Evolutionary conservation across 306 rosid species (phyloP).

Genomic region (Ochetophila trinervis): DNA sequence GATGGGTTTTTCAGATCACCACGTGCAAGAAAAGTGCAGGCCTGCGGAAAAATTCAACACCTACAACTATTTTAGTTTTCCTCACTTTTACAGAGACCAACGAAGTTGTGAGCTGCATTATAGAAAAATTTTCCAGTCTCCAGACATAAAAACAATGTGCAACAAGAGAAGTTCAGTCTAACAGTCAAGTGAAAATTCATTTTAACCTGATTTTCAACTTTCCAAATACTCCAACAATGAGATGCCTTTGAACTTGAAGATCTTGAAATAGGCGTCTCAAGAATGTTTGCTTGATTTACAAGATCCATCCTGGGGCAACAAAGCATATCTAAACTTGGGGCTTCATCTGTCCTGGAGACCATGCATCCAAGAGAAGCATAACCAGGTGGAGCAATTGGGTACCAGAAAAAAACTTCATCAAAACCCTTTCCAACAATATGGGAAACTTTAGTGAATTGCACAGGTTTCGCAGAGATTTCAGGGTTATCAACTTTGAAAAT

Average conservation of each 20-base stretch:
- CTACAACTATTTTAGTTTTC: not conserved
- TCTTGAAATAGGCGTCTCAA: slow-evolving; percentile 80
- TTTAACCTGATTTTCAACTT: slow-evolving; percentile 84
- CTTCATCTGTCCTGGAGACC: slow-evolving; percentile 74
- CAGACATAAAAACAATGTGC: not conserved
- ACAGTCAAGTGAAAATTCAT: slow-evolving; percentile 16
- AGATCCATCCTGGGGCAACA: slow-evolving; percentile 99
- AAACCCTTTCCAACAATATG: slow-evolving; percentile 72
- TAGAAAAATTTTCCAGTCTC: not conserved
- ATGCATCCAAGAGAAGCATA: slow-evolving; percentile 95
- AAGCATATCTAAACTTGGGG: slow-evolving; percentile 58
- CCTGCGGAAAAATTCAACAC: slow-evolving; percentile 48
- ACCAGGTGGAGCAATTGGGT: slow-evolving; percentile 96
- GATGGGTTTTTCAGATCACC: slow-evolving; percentile 84
- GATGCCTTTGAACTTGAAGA: slow-evolving; percentile 74
- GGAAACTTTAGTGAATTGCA: slow-evolving; percentile 91
- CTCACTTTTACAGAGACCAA: not conserved
- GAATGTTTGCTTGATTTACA: slow-evolving; percentile 80
- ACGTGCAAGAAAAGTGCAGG: slow-evolving; percentile 90
- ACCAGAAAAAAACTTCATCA: slow-evolving; percentile 94
- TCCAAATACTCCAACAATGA: slow-evolving; percentile 98
- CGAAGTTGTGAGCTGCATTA: not conserved
- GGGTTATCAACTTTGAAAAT: slow-evolving; percentile 77
- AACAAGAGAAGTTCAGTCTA: not conserved
- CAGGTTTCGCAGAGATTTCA: slow-evolving; percentile 82